Evolutionary conservation across 2,329 filamentous ascomycete genomes (phyloP), one percentile per base, ranked within the genome.

Genomic region (Cytospora paraplurivora): DNA sequence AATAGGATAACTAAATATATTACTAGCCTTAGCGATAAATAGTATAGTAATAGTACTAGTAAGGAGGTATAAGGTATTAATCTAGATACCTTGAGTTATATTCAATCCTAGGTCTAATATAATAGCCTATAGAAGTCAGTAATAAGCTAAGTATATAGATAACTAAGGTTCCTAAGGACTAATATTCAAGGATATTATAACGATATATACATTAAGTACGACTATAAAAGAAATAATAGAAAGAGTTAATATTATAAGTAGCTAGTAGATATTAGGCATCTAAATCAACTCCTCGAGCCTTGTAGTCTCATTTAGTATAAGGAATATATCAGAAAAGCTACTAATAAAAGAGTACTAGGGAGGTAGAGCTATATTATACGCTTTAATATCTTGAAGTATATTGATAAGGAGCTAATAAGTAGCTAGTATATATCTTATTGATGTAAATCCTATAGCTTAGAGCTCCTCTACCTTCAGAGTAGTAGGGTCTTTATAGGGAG

Each of bases 21-120:
- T 47, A n/a, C 34, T 54, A 11, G 44, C 13, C 37, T 44, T 50
- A 5, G 35, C 50, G 15, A 34, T 19, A 4, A 61, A 17, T 3
- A 19, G 51, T 35, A 55, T 54, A 17, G 35, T 47, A 21, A 55
- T 27, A 17, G 58, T 50, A 13, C 47, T 61, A 2, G 50, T 8
- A 6, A 61, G 35, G 3, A 88, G 74, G 27, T 61, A 61, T 32
- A 35, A 44, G 4, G 50, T 61, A 3, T 50, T 50, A 5, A 55
- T 75, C 82, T 82, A 85, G 62, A 83, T 78, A 0, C 77, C 73
- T 54, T 76, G 73, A 11, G 74, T 71, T 38, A 77, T 67, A 66
- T 73, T 64, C 62, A 75, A 69, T 52, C 74, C 56, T 32, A 79
- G 69, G 66, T 76, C 66, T 17, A 70, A 53, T 49, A 77, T 70